phyloP scores from a whole-genome alignment of 2,329 filamentous ascomycete genomes.

The Coleophoma eucalyptorum region DNA sequence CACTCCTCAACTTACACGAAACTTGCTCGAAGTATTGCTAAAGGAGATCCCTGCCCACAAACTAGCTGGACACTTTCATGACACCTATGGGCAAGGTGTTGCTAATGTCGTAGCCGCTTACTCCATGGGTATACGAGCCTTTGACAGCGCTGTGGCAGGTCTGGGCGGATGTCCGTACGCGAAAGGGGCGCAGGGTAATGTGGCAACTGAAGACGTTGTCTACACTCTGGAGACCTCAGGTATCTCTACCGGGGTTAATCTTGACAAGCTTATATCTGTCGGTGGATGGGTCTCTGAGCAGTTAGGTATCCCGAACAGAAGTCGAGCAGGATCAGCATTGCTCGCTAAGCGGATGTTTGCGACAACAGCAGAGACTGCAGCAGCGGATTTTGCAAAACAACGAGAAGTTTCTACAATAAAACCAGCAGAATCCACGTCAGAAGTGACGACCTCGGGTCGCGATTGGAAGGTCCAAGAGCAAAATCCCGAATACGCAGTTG shows the following conservation, averaged over 20 bases:
- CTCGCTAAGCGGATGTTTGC: neutral
- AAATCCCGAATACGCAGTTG: slow-evolving; percentile 16
- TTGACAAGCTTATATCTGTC: slow-evolving; percentile 48
- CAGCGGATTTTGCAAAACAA: neutral
- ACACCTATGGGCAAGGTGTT: slow-evolving; percentile 67
- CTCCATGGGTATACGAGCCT: slow-evolving; percentile 58
- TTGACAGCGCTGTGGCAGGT: slow-evolving; percentile 64
- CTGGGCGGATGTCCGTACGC: slow-evolving; percentile 67
- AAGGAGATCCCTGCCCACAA: slow-evolving; percentile 50
- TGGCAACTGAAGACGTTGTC: slow-evolving; percentile 36
- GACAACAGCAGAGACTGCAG: neutral
- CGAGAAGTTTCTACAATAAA: neutral
- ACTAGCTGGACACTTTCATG: slow-evolving; percentile 68
- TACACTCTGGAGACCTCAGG: slow-evolving; percentile 50
- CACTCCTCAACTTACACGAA: slow-evolving; percentile 25
- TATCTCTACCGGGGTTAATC: slow-evolving; percentile 53
- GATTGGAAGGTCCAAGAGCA: neutral
- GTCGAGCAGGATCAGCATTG: slow-evolving; percentile 40
- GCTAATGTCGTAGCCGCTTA: slow-evolving; percentile 63
- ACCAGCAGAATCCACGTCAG: neutral
- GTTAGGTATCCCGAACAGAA: slow-evolving; percentile 43
- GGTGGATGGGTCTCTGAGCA: slow-evolving; percentile 54
- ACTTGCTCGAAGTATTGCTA: slow-evolving; percentile 5
- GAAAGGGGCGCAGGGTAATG: slow-evolving; percentile 66
- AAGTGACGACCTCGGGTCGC: neutral